Base-by-base conservation (phyloP, 495 filamentous ascomycete genomes). In the Friedmanniomyces endolithicus region DNA sequence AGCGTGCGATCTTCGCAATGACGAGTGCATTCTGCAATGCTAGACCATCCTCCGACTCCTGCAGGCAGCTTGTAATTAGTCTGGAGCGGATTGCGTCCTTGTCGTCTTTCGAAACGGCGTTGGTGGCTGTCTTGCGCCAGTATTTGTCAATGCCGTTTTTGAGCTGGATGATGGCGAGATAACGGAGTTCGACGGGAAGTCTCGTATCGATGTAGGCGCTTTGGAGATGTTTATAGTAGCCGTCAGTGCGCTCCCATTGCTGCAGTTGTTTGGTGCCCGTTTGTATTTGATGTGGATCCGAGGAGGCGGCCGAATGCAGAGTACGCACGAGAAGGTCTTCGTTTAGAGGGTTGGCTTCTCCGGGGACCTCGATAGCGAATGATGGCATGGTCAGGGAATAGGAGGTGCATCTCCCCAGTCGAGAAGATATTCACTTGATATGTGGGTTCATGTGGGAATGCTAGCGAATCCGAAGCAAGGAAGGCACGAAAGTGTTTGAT, bases 141-240 rank as follows among this genome's bases (percentile, higher is more conserved):
- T 87, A 88, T 66, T 85, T 88, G 62, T 96, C 90, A 63, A 95
- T 87, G 24, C 88, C 92, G 67, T 96, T 95, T 66, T 96, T 96
- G 51, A 98, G 72, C 64, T 94, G 86, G 56, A 95, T 96, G 48
- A 95, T 81, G 17, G 88, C 81, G n/a, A 95, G 78, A 65, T 92
- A 87, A 48, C 92, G 84, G 40, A 87, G 76, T 60, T 90, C 82
- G 14, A 75, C 63, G 11, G 88, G 86, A 0, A 90, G 71, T 6
- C 76, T 76, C 41, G 81, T 80, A 68, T 95, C 85, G 45, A 94
- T 70, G 65, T 87, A 95, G 7, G 84, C 76, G 31, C 50, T 50
- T 77, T 95, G 90, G 49, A 98, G 74, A 37, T 81, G 73, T n/a
- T 78, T 72, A 67, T 88, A 89, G 68, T 83, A 97, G 22, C 83